Base-by-base conservation (phyloP, 176 grass and related monocot genomes). In the Oryza meyeriana region DNA sequence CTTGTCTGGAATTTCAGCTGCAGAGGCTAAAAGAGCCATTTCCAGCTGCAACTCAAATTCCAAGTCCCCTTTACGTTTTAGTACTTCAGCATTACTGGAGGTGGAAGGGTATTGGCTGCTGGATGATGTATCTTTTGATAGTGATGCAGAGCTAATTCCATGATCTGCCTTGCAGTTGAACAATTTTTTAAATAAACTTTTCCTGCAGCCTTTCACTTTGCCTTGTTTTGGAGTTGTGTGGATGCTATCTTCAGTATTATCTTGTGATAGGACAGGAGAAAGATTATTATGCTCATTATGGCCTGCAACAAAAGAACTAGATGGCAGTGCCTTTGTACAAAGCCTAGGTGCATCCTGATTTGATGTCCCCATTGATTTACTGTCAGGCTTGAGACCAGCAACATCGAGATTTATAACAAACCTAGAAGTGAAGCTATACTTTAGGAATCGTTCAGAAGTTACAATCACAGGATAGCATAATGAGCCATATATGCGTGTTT, bases 11-110 rank as follows among this genome's bases (percentile, higher is more conserved):
- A 25, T 77, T 66, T 83, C 38, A 16, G 84, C 52, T 71, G 71
- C 71, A 76, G 95, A 91, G 70, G 95, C 92, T 79, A 92, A 95
- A 72, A 98, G 93, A 76, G 95, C 95, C 92, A 93, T 95, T 84
- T 95, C 63, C 66, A 98, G 72, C 66, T 98, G 92, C 86, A 98
- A 84, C 76, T 93, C 85, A 76, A 98, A 95, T 69, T 98, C 95
- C 81, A 91, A 18, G 59, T 98, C 90, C 12, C 92, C 88, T 85
- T 90, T 98, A 67, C 92, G 79, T 89, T 79, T 93, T 94, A 75
- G 72, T 75, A 61, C 79, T 85, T 92, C 88, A 65, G 76, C 59
- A 88, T 72, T 86, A 62, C 63, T 69, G 32, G 83, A 76, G 73
- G 36, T 72, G 78, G 48, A 70, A 84, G 76, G n/a, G 45, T 30